Evolutionary conservation across 2,329 filamentous ascomycete genomes (phyloP), one percentile per base, ranked within the genome.

Genomic region (Thelonectria rubi): DNA sequence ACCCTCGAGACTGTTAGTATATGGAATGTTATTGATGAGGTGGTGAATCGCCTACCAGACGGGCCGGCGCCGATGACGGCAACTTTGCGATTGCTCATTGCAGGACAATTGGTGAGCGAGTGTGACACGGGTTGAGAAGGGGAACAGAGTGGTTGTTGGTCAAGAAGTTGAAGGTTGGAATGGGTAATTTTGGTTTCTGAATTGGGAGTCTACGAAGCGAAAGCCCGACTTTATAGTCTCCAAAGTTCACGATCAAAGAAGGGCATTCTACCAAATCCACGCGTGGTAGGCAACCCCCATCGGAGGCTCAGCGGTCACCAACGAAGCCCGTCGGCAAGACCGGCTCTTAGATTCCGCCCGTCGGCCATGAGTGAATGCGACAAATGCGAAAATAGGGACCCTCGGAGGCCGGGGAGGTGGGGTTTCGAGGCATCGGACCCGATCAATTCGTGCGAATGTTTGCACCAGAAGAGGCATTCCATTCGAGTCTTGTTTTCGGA

Each of bases 1-100:
- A 73, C 8, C 72, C 72, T 73, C 17, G 9, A 21, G 15, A 8
- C 15, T 59, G 58, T 70, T 18, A 69, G 50, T 34, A 18, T 37
- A 1, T 15, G 6, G 18, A 30, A 30, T 12, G 11, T 11, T 40
- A 30, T 15, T 24, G n/a, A 1, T 17, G 40, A 43, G 10, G 40
- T 17, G 40, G 10, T 21, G 14, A n/a, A 7, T 24, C 5, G 8
- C 58, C 45, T 67, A 72, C 72, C 72, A 18, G 71, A 66, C 47
- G 72, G 72, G 2, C 72, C 72, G 52, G 72, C 72, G 9, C 72
- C 72, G 26, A 73, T 67, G 15, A 73, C 62, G 46, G 71, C 70
- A 32, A 73, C 58, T 52, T 72, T 72, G 40, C 61, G 64, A 17
- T 62, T 71, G 18, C 39, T 49, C 68, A 71, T 73, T 24, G 48